A percentile compares a stretch with the other conserved stretches of the same genome.
Evolutionary conservation across 805 yeast species (phyloP).

Genomic region (Lachancea waltii): DNA sequence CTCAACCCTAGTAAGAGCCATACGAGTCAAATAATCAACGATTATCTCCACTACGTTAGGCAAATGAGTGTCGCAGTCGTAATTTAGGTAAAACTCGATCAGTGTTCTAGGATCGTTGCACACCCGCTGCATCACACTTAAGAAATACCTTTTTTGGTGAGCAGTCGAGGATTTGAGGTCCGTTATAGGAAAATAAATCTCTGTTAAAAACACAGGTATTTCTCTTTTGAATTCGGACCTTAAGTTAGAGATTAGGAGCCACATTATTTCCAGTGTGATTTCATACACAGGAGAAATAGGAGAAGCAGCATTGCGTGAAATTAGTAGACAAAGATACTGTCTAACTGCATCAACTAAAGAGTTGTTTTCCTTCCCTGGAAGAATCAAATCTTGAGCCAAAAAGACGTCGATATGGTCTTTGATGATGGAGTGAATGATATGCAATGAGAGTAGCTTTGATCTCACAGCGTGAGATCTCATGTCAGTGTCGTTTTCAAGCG

Average conservation of each 20-base stretch:
- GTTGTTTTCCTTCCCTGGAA: conserved; percentile 50
- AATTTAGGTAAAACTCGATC: conserved; percentile 88
- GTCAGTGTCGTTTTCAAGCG: conserved; percentile 70
- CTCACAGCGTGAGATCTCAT: conserved; percentile 90
- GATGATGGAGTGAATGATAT: conserved; percentile 78
- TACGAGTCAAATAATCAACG: conserved; percentile 63
- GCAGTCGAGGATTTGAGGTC: conserved; percentile 87
- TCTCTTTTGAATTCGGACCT: conserved; percentile 87
- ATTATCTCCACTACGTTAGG: conserved; percentile 82
- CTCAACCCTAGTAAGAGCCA: conserved; percentile 64
- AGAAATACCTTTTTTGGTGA: conserved; percentile 85
- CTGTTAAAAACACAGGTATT: conserved; percentile 87
- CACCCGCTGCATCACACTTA: conserved; percentile 72
- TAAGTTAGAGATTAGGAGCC: conserved; percentile 77
- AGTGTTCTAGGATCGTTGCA: conserved; percentile 85
- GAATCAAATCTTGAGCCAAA: conserved; percentile 48
- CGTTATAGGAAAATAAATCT: conserved; percentile 88
- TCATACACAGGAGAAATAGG: conserved; percentile 89
- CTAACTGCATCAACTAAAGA: conserved; percentile 72
- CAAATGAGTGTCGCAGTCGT: conserved; percentile 80
- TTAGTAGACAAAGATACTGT: conserved; percentile 73
- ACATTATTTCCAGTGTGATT: conserved; percentile 84
- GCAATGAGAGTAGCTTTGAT: conserved; percentile 82
- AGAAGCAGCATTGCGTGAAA: conserved; percentile 90
- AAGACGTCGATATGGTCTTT: conserved; percentile 82